These are phyloP conservation scores for Taphrina communis DNA, from an alignment of 1,139 yeast species.

Conservation along the genomic window DNA sequence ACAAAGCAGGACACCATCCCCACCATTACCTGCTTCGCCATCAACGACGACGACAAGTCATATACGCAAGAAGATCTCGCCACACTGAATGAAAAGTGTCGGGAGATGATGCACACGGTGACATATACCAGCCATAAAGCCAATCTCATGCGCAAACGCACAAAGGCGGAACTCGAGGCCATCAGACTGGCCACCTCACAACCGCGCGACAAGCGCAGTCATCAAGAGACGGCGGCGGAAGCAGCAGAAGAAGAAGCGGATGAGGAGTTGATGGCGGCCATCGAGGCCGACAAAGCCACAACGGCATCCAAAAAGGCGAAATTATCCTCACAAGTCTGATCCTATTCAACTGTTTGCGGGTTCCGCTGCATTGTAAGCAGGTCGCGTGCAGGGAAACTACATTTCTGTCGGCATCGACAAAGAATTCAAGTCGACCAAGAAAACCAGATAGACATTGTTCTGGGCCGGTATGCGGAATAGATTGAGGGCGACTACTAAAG, in stretches of 20 bases:
- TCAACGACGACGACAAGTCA: background rate
- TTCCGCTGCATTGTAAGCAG: no score
- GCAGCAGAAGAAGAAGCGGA: conserved; percentile 5
- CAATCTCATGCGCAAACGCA: conserved; percentile 25
- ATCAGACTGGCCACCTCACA: background rate
- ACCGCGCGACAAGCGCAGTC: conserved; percentile 3
- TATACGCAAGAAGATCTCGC: background rate
- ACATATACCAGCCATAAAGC: conserved; percentile 13
- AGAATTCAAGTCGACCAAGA: no score
- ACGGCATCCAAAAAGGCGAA: background rate
- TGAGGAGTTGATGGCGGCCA: conserved; percentile 8
- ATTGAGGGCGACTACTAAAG: background rate
- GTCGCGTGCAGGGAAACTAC: no score
- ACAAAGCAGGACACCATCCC: background rate
- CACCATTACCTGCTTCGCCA: conserved; percentile 4
- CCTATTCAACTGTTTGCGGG: no score
- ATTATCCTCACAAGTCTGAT: background rate
- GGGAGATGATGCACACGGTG: background rate
- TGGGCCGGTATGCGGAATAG: no score
- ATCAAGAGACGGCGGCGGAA: background rate
- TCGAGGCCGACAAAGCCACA: conserved; percentile 18
- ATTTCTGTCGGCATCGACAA: no score
- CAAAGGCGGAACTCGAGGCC: conserved; percentile 26
- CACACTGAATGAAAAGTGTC: background rate
- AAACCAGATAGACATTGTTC: no score